These are phyloP conservation scores for Colletotrichum liriopes DNA, from an alignment of 2,329 filamentous ascomycete species.

Conservation along the genomic window DNA sequence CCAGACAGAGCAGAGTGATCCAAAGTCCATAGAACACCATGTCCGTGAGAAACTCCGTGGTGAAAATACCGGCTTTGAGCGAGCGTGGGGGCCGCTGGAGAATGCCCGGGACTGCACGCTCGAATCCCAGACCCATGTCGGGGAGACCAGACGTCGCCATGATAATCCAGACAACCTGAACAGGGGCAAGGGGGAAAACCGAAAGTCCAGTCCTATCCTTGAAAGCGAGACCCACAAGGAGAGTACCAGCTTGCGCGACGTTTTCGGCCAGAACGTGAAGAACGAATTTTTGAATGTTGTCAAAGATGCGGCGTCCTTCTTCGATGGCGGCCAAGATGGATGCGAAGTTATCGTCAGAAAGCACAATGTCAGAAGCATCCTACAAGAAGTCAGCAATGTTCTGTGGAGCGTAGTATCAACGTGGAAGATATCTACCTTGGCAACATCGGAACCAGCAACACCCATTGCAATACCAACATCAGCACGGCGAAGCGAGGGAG, in stretches of 20 bases:
- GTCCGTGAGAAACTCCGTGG: slow-evolving; percentile 71
- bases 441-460: slow-evolving; percentile 74
- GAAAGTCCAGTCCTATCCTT: slow-evolving; percentile 73
- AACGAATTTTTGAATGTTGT: slow-evolving; percentile 77
- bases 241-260: slow-evolving; percentile 73
- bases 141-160: slow-evolving; percentile 79
- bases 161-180: slow-evolving; percentile 80
- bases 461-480: slow-evolving; percentile 80
- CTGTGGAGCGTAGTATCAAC: not conserved
- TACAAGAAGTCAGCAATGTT: slow-evolving; percentile 48
- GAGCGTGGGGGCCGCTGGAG: slow-evolving; percentile 70
- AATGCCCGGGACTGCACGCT: slow-evolving; percentile 74
- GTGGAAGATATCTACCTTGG: slow-evolving; percentile 53
- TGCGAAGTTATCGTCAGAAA: slow-evolving; percentile 78
- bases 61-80: slow-evolving; percentile 66
- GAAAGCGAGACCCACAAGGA: slow-evolving; percentile 76
- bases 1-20: slow-evolving; percentile 67
- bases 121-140: slow-evolving; percentile 79
- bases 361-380: slow-evolving; percentile 72
- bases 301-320: slow-evolving; percentile 76
- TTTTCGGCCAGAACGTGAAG: slow-evolving; percentile 74
- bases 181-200: slow-evolving; percentile 76
- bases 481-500: slow-evolving; percentile 73
- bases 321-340: slow-evolving; percentile 76
- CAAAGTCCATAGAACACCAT: slow-evolving; percentile 74